Percentiles rank a stretch among this genome's conserved stretches.
Conservation (phyloP, 768 basidiomycete genomes). For the Sarcomyxa edulis region DNA sequence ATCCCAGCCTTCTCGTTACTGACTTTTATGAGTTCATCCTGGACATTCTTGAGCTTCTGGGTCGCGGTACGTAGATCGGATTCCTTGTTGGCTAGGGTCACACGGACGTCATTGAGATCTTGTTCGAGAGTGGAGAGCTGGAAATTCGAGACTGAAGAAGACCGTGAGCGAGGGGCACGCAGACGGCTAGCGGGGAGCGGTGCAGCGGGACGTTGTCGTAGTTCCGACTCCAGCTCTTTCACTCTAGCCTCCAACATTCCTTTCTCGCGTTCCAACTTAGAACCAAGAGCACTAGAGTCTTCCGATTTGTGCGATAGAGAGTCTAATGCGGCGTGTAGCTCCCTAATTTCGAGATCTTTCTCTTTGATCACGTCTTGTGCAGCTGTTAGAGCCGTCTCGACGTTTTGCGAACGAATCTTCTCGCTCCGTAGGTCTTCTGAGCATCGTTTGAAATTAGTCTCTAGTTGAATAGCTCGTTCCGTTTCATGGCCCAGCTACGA, state of each 20-base stretch:
- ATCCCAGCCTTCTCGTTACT: slow-evolving; percentile 57
- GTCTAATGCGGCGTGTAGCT: slow-evolving; percentile 54
- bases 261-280: slow-evolving; percentile 57
- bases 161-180: slow-evolving; percentile 39
- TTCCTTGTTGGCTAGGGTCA: slow-evolving; percentile 39
- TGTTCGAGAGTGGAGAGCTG: slow-evolving; percentile 47
- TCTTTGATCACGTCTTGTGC: slow-evolving; percentile 47
- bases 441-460: slow-evolving; percentile 40
- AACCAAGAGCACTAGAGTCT: slow-evolving; percentile 31
- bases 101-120: slow-evolving; percentile 45
- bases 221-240: slow-evolving; percentile 48
- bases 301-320: slow-evolving; percentile 50
- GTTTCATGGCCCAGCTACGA: slow-evolving; percentile 52
- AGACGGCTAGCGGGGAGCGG: slow-evolving; percentile 25
- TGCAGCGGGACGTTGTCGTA: slow-evolving; percentile 28
- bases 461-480: slow-evolving; percentile 49
- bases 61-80: slow-evolving; percentile 33
- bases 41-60: slow-evolving; percentile 44
- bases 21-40: slow-evolving; percentile 41
- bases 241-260: slow-evolving; percentile 48
- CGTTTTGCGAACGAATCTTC: slow-evolving; percentile 45
- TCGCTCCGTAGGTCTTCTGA: slow-evolving; percentile 57
- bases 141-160: slow-evolving; percentile 54
- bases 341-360: slow-evolving; percentile 42
- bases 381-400: slow-evolving; percentile 39